Percentiles rank a stretch among this genome's conserved stretches.
phyloP scores from a whole-genome alignment of 345 rosid species.

The Pistacia atlantica region DNA sequence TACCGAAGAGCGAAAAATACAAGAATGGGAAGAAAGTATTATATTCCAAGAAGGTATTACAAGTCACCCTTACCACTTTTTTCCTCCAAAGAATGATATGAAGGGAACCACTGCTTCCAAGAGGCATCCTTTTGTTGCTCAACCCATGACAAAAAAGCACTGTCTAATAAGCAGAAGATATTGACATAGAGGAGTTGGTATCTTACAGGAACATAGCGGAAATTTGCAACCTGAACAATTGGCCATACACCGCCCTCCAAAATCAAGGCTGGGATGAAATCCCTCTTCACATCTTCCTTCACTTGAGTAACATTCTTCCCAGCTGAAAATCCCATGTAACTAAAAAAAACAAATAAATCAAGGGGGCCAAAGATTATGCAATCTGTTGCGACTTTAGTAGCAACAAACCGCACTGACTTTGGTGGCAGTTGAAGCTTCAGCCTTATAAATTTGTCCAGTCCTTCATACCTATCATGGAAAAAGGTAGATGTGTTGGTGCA shows the following conservation, averaged over 20 bases:
- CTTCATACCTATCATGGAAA: constrained; percentile 65
- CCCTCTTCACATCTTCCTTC: constrained; percentile 86
- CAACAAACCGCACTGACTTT: constrained; percentile 67
- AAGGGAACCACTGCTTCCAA: constrained; percentile 88
- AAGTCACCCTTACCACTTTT: constrained; percentile 49
- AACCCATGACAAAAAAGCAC: constrained; percentile 81
- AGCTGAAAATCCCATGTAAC: constrained; percentile 81
- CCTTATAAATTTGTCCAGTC: constrained; percentile 72
- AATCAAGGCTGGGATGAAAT: constrained; percentile 86
- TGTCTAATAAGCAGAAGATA: constrained; percentile 85
- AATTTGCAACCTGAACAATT: constrained; percentile 78
- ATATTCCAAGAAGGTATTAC: constrained; percentile 26
- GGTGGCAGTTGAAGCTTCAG: constrained; percentile 63
- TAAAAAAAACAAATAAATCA: constrained; percentile 79
- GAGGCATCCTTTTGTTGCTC: constrained; percentile 95
- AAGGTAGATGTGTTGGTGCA: not conserved
- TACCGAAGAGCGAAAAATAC: constrained; percentile 3
- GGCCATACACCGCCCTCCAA: constrained; percentile 93
- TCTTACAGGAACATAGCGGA: constrained; percentile 77
- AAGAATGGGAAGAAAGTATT: constrained; percentile 7
- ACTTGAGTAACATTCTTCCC: constrained; percentile 71
- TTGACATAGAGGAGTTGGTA: constrained; percentile 92
- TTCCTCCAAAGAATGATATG: constrained; percentile 54
- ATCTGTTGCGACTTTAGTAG: constrained; percentile 88
- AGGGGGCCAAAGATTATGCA: constrained; percentile 86